phyloP scores from a whole-genome alignment of 2,329 filamentous ascomycete genomes.

The Diplodia scrobiculata region DNA sequence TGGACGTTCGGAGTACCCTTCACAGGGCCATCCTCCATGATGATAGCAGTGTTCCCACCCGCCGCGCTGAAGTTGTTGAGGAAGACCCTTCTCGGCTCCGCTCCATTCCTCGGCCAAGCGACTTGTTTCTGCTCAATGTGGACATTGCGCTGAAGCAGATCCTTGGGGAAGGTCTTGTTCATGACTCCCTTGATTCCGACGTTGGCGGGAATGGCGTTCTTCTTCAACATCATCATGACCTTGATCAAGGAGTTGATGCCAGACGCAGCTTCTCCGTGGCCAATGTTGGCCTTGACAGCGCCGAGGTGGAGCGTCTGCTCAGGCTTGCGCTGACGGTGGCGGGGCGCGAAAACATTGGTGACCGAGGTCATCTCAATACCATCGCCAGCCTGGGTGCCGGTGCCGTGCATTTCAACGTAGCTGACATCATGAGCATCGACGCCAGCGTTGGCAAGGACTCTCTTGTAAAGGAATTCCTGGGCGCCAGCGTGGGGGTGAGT shows the following conservation, averaged over 20 bases:
- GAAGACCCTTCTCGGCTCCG: slow-evolving; percentile 54
- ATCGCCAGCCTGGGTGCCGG: slow-evolving; percentile 83
- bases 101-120: slow-evolving; percentile 52
- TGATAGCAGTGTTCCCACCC: slow-evolving; percentile 57
- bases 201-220: slow-evolving; percentile 57
- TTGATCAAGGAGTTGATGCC: slow-evolving; percentile 59
- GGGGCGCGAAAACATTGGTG: slow-evolving; percentile 62
- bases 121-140: slow-evolving; percentile 54
- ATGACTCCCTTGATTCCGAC: slow-evolving; percentile 59
- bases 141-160: slow-evolving; percentile 56
- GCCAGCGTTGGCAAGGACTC: slow-evolving; percentile 70
- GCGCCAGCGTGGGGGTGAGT: slow-evolving; percentile 79
- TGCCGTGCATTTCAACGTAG: slow-evolving; percentile 89
- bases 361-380: slow-evolving; percentile 80
- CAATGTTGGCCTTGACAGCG: slow-evolving; percentile 59
- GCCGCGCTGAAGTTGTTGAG: slow-evolving; percentile 59
- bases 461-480: slow-evolving; percentile 70
- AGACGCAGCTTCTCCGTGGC: slow-evolving; percentile 58
- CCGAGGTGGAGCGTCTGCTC: slow-evolving; percentile 57
- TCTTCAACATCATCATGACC: slow-evolving; percentile 58
- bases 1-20: slow-evolving; percentile 45
- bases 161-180: slow-evolving; percentile 59
- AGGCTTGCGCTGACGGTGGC: slow-evolving; percentile 52
- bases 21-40: slow-evolving; percentile 56
- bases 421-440: slow-evolving; percentile 75